A percentile compares a stretch with the other conserved stretches of the same genome.
phyloP scores from a whole-genome alignment of 2,329 filamentous ascomycete genomes.

The Phialocephala sp. region DNA sequence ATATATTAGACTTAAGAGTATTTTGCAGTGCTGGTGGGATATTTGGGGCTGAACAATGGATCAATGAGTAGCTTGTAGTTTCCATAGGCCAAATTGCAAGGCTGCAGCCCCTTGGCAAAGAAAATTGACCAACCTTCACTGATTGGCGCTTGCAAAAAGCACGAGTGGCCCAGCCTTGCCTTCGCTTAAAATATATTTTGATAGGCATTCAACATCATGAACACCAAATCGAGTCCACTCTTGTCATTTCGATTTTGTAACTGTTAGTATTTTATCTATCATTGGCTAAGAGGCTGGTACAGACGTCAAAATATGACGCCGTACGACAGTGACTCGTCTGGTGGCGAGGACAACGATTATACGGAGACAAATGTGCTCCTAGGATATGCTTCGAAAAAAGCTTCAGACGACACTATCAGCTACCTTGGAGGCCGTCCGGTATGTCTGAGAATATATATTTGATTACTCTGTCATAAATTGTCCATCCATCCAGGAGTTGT shows the following conservation, averaged over 20 bases:
- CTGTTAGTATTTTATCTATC: too few relatives aligned
- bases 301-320: constrained; percentile 60
- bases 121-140: too few relatives aligned
- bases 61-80: too few relatives aligned
- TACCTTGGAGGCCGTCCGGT: constrained; percentile 88
- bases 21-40: too few relatives aligned
- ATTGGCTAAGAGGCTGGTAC: too few relatives aligned
- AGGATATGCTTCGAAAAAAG: constrained; percentile 83
- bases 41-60: too few relatives aligned
- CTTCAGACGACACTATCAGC: constrained; percentile 72
- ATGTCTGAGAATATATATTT: constrained; percentile 46
- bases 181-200: constrained; percentile 26
- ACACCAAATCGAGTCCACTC: neutral
- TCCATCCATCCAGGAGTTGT: neutral
- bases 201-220: neutral
- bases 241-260: neutral
- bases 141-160: constrained; percentile 13
- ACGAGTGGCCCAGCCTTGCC: constrained; percentile 28
- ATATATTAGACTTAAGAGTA: too few relatives aligned
- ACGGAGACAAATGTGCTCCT: constrained; percentile 87
- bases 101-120: neutral
- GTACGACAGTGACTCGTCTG: constrained; percentile 87
- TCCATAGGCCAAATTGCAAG: too few relatives aligned
- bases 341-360: constrained; percentile 69
- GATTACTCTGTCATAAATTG: constrained; percentile 28